These are phyloP conservation scores for Sungouiozyma ichnusensis DNA, from an alignment of 805 yeast genomes.

Conservation along the genomic window DNA sequence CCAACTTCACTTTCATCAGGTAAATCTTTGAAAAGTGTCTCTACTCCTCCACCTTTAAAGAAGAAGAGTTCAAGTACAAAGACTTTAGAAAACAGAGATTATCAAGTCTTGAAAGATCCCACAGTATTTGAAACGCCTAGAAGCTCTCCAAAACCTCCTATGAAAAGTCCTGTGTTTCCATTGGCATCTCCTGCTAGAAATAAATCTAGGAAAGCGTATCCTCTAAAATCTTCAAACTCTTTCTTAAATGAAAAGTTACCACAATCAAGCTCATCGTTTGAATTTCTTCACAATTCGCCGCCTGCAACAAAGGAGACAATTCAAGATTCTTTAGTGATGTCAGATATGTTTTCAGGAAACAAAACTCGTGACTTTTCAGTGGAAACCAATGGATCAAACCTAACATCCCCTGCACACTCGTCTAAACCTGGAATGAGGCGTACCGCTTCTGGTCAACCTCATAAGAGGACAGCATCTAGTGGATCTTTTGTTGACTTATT, in stretches of 20 bases:
- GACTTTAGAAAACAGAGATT: background rate
- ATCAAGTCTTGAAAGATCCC: background rate
- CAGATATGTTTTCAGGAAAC: background rate
- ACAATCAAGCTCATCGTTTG: background rate
- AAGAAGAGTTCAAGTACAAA: background rate
- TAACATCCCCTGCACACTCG: background rate
- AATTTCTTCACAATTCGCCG: background rate
- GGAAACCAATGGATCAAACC: background rate
- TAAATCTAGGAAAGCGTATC: background rate
- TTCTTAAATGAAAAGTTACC: background rate
- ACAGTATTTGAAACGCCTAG: background rate
- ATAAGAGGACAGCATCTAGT: conserved; percentile 24
- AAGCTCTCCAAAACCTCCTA: background rate
- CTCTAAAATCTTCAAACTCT: background rate
- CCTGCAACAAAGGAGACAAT: background rate
- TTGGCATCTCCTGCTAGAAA: background rate
- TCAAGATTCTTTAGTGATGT: background rate
- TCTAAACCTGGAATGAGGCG: conserved; percentile 6
- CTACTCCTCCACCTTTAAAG: conserved; percentile 2
- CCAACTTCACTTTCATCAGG: conserved; percentile 29
- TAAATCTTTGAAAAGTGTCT: background rate
- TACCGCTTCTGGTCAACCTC: conserved; percentile 10
- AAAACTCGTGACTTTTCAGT: background rate
- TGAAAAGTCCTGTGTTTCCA: background rate
- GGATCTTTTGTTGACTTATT: conserved; percentile 29